Evolutionary conservation across 2,329 filamentous ascomycete species (phyloP), one percentile per base, ranked within the genome.

Genomic region (Pseudogymnoascus sp.): DNA sequence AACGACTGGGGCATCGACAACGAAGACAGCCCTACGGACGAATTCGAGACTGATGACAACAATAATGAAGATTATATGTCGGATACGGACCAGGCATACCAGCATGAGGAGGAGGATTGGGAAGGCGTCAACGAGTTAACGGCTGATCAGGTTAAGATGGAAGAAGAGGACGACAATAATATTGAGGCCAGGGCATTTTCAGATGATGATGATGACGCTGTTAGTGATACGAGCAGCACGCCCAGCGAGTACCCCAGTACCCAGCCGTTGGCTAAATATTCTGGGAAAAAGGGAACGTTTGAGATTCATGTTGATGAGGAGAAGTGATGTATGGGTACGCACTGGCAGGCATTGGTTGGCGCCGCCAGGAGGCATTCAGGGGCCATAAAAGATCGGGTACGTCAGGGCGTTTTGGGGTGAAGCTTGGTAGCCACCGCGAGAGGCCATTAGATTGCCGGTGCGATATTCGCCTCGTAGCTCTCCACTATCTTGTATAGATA

Each of bases 221-320:
- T 67, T 45, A 77, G 75, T 62, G 73, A 77, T 42, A 68, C 66
- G 34, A 84, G 81, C 69, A 82, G 81, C 70, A 77, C 78, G 67
- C 83, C 83, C 1, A 82, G 79, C 16, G 83, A 85, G 68, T 85
- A 85, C 67, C 79, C 81, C 5, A 83, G 78, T 69, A 83, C 78
- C 11, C 79, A 81, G 65, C 75, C 37, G 16, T 18, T 29, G 62
- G 26, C 34, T 59, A 36, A 61, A 23, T 45, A 16, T 8, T 21
- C 29, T 57, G 31, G 61, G 18, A 42, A 34, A 14, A 34, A 63
- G n/a, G 54, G 61, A 4, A 67, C 63, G 7, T 71, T 71, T 60
- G 65, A 63, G 62, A 71, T 72, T 59, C 69, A 72, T 68, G 67
- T 70, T 64, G 69, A 72, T 66, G 70, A 71, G 2, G 70, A 69